These are phyloP conservation scores for Erythrobasidium yunnanense DNA, from an alignment of 768 basidiomycete genomes.

Conservation along the genomic window DNA sequence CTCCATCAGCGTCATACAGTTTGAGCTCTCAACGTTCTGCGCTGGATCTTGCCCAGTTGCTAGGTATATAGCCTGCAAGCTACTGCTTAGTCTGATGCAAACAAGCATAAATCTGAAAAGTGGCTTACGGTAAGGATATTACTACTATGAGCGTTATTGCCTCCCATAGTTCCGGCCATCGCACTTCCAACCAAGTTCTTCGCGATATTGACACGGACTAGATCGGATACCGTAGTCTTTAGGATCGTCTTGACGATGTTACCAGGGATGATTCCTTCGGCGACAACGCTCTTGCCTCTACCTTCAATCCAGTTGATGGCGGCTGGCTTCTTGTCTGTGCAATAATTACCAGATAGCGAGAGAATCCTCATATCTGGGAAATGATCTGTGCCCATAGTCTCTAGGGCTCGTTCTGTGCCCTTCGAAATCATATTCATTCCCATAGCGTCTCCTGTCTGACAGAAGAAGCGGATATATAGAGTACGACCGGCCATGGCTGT, in stretches of 20 bases:
- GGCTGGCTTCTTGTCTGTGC: conserved; percentile 98
- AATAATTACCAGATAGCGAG: conserved; percentile 92
- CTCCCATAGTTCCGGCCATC: conserved; percentile 95
- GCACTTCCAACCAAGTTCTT: conserved; percentile 96
- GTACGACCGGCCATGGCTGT: conserved; percentile 85
- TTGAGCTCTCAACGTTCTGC: conserved; percentile 96
- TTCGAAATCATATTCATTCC: conserved; percentile 99
- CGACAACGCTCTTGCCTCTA: conserved; percentile 92
- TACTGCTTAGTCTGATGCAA: too few relatives aligned
- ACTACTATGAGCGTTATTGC: conserved; percentile 96
- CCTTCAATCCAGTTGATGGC: conserved; percentile 99
- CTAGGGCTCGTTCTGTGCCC: conserved; percentile 89
- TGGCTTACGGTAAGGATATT: conserved; percentile 76
- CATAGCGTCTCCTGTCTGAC: conserved; percentile 95
- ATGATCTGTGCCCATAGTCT: conserved; percentile 54
- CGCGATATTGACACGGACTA: conserved; percentile 86
- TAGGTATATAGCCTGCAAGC: conserved; percentile 66
- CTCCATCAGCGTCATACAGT: conserved; percentile 98
- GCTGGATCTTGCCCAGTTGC: conserved; percentile 98
- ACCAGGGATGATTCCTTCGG: conserved; percentile 85
- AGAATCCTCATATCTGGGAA: conserved; percentile 88
- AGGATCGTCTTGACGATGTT: conserved; percentile 75
- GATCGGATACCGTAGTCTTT: conserved; percentile 82
- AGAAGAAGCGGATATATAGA: conserved; percentile 83
- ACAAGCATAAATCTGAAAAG: too few relatives aligned